These are phyloP conservation scores for Tylopilus balloui DNA, from an alignment of 768 basidiomycete genomes.

Conservation along the genomic window DNA sequence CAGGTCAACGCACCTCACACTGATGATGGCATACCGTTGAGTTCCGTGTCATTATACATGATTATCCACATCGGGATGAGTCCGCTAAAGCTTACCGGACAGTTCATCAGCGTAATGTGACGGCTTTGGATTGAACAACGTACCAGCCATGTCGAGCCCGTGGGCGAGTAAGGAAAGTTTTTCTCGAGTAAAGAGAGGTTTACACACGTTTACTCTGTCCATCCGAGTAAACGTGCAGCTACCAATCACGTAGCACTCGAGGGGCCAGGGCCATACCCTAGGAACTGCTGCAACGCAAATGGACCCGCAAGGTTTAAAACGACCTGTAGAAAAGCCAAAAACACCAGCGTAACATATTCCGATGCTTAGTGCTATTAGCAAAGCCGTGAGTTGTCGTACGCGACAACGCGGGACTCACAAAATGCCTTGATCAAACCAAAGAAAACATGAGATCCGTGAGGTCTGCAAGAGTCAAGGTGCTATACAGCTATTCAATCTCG, in stretches of 20 bases:
- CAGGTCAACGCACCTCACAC: background rate
- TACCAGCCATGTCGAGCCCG: background rate
- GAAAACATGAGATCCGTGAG: background rate
- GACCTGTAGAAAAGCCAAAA: background rate
- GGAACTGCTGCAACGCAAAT: background rate
- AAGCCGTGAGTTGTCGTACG: background rate
- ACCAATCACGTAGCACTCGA: too few species aligned
- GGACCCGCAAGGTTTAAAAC: background rate
- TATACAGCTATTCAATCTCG: background rate
- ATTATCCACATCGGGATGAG: background rate
- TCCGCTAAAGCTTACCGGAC: background rate
- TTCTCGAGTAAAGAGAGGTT: too few species aligned
- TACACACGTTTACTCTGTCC: too few species aligned
- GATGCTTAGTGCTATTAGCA: background rate
- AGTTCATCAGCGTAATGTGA: background rate
- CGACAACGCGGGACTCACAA: background rate
- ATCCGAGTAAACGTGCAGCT: too few species aligned
- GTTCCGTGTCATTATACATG: background rate
- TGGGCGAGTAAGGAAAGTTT: too few species aligned
- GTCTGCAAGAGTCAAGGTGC: background rate
- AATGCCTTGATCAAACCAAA: background rate
- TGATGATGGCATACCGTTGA: background rate
- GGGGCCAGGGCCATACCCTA: background rate
- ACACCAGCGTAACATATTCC: background rate
- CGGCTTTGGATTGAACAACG: background rate